phyloP scores from a whole-genome alignment of 495 filamentous ascomycete genomes.

The Trichoderma orchidacearum region DNA sequence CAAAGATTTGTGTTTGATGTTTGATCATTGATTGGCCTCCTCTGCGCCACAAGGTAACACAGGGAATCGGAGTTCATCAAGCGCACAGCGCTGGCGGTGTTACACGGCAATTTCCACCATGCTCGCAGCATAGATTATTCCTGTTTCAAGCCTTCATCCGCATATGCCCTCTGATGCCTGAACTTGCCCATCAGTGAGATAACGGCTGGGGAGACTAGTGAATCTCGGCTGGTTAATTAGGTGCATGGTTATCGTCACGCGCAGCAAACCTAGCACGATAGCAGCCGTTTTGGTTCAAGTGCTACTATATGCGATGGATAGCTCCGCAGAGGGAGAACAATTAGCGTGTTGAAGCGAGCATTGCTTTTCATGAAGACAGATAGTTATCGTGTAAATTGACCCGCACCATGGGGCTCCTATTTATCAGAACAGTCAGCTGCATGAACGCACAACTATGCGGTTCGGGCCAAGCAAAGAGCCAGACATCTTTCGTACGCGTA shows the following conservation, averaged over 20 bases:
- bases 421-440: too few relatives aligned
- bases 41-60: not conserved
- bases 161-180: too few relatives aligned
- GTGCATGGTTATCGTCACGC: not conserved
- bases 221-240: too few relatives aligned
- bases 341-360: not conserved
- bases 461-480: too few relatives aligned
- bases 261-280: not conserved
- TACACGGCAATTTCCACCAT: not conserved
- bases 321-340: not conserved
- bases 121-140: not conserved
- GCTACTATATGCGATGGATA: not conserved
- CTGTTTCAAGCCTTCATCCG: too few relatives aligned
- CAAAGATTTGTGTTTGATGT: too few relatives aligned
- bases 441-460: too few relatives aligned
- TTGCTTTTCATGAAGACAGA: not conserved
- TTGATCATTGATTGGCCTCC: not conserved
- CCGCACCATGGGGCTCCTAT: too few relatives aligned
- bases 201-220: too few relatives aligned
- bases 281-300: not conserved
- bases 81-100: not conserved
- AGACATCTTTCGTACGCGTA: too few relatives aligned
- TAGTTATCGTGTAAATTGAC: not conserved
- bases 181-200: not conserved
- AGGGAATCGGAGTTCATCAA: not conserved